These are phyloP conservation scores for Epichloe coenophiala DNA, from an alignment of 2,329 filamentous ascomycete species.

Conservation along the genomic window DNA sequence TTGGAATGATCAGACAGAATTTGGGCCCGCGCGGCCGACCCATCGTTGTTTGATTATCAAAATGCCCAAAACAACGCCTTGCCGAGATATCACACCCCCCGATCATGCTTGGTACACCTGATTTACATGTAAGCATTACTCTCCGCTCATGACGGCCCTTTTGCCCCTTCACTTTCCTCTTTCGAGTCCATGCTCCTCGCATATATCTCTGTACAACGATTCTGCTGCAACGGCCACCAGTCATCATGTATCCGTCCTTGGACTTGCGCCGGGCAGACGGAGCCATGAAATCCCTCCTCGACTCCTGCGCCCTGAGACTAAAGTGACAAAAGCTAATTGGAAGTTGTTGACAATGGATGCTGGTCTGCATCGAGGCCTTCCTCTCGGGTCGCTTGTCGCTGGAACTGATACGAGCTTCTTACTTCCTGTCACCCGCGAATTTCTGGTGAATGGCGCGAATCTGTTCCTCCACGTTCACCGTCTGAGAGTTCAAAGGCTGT, in stretches of 20 bases:
- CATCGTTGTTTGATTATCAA: background rate
- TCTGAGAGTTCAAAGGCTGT: slow-evolving; percentile 44
- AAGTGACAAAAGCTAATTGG: background rate
- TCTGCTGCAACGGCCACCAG: background rate
- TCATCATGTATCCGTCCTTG: no score
- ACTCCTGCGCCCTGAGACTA: no score
- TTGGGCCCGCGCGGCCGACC: background rate
- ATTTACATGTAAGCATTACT: background rate
- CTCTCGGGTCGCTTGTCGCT: background rate
- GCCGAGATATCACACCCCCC: background rate
- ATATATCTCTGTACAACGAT: background rate
- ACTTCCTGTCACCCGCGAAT: slow-evolving; percentile 28
- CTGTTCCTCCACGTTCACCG: slow-evolving; percentile 74
- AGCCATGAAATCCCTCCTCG: no score
- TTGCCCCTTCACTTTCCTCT: background rate
- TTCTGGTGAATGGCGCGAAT: slow-evolving; percentile 51
- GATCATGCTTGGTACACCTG: slow-evolving; percentile 3
- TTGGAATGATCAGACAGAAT: no score
- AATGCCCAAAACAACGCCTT: slow-evolving; percentile 1
- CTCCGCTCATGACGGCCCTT: background rate
- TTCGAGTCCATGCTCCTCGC: background rate
- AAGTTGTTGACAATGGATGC: no score
- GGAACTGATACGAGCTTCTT: background rate
- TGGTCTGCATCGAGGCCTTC: background rate
- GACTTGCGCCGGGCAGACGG: no score